Evolutionary conservation across 2,329 filamentous ascomycete species (phyloP).

Genomic region (Byssochlamys sp.): DNA sequence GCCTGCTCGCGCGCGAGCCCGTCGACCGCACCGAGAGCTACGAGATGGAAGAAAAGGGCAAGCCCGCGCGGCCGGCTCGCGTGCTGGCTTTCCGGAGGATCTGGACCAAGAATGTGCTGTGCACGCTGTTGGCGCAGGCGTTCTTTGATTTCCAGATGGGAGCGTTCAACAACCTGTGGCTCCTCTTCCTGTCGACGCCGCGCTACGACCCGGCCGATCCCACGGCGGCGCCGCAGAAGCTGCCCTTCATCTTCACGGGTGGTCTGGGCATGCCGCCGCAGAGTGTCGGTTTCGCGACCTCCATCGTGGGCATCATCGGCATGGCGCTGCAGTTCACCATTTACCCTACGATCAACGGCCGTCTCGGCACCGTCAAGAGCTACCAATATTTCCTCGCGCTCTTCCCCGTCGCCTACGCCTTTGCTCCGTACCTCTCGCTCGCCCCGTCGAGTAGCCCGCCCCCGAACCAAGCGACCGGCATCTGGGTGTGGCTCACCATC

Average conservation of each 20-base stretch:
- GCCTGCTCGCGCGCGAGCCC: conserved; percentile 24
- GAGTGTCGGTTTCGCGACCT: conserved; percentile 64
- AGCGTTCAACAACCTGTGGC: conserved; percentile 68
- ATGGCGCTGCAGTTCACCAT: conserved; percentile 62
- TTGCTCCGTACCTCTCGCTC: conserved; percentile 61
- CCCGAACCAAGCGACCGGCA: conserved; percentile 27
- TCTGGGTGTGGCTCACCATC: conserved; percentile 57
- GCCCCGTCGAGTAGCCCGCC: conserved; percentile 48
- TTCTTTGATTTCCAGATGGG: conserved; percentile 66
- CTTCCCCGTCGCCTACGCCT: conserved; percentile 63
- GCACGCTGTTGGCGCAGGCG: conserved; percentile 53
- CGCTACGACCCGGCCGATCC: conserved; percentile 41
- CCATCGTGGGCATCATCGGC: conserved; percentile 63
- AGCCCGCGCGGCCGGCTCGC: conserved; percentile 29
- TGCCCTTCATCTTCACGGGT: conserved; percentile 55
- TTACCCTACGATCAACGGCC: conserved; percentile 58
- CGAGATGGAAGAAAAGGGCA: conserved; percentile 28
- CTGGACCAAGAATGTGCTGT: conserved; percentile 48
- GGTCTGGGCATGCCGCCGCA: conserved; percentile 63
- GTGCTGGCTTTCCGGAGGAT: conserved; percentile 41
- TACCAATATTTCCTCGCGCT: conserved; percentile 58
- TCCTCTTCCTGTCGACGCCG: conserved; percentile 66
- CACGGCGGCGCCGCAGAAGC: conserved; percentile 30
- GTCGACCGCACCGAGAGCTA: conserved; percentile 24
- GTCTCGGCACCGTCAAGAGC: conserved; percentile 58